A percentile compares a stretch with the other conserved stretches of the same genome.
phyloP scores from a whole-genome alignment of 148 eudicot species.

The Nepenthes gracilis region DNA sequence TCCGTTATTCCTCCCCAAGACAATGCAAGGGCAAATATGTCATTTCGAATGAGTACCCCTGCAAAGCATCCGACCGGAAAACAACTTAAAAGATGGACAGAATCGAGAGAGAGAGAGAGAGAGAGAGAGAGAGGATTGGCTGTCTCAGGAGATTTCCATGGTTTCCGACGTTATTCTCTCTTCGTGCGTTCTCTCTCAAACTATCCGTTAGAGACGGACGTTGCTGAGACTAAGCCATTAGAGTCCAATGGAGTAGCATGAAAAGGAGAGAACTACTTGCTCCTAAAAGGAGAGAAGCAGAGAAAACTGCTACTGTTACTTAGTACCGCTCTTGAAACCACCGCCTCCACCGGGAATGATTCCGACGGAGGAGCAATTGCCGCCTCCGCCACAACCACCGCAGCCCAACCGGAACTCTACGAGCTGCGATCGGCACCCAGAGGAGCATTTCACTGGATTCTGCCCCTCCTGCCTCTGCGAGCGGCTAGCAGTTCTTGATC shows the following conservation, averaged over 20 bases:
- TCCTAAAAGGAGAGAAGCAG: neutral
- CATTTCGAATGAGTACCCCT: too few relatives aligned
- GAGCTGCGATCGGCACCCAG: slow-evolving; percentile 72
- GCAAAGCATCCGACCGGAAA: too few relatives aligned
- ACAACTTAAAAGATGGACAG: too few relatives aligned
- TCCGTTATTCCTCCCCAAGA: too few relatives aligned
- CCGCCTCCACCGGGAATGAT: slow-evolving; percentile 39
- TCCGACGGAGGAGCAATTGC: slow-evolving; percentile 46
- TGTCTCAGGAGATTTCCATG: too few relatives aligned
- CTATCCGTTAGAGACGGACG: too few relatives aligned
- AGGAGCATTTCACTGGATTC: slow-evolving; percentile 75
- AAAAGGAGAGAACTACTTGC: neutral
- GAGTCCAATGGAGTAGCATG: slow-evolving; percentile 2
- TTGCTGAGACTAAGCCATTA: too few relatives aligned
- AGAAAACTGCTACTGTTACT: neutral
- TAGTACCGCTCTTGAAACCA: neutral
- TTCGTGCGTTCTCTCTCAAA: too few relatives aligned
- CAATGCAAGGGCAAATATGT: too few relatives aligned
- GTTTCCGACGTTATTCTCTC: too few relatives aligned
- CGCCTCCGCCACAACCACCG: slow-evolving; percentile 45
- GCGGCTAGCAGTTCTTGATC: slow-evolving; percentile 63
- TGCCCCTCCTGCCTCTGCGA: slow-evolving; percentile 89
- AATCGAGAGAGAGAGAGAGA: too few relatives aligned
- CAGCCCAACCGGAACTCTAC: slow-evolving; percentile 71
- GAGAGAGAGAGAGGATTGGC: too few relatives aligned